Conservation (phyloP, 2,329 filamentous ascomycete genomes). For the Fusarium heterosporum region DNA sequence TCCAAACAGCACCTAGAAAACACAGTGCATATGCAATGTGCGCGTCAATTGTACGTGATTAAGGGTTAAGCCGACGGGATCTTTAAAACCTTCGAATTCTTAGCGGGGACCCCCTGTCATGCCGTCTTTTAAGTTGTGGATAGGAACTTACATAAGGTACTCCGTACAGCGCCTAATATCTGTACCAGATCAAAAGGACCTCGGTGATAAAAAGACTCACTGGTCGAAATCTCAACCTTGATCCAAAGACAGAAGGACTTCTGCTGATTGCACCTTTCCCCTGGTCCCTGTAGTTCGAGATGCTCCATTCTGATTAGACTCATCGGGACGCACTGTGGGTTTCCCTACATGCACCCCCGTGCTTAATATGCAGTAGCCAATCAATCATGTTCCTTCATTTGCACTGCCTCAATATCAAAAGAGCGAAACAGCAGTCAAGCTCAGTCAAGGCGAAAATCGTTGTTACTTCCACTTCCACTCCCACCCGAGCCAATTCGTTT, state of each 20-base stretch:
- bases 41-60: background rate
- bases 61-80: too few relatives aligned
- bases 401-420: constrained; percentile 39
- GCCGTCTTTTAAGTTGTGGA: background rate
- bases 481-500: constrained; percentile 14
- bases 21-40: constrained; percentile 13
- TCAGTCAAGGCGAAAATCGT: constrained; percentile 26
- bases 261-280: constrained; percentile 19
- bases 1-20: background rate
- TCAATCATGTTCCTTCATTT: constrained; percentile 21
- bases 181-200: background rate
- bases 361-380: constrained; percentile 20
- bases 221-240: background rate
- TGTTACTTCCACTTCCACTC: constrained; percentile 6
- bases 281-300: constrained; percentile 25
- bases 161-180: constrained; percentile 2
- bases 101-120: background rate
- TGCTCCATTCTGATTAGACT: constrained; percentile 9
- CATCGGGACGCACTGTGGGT: background rate
- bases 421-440: constrained; percentile 16
- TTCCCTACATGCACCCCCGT: constrained; percentile 8
- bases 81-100: background rate
- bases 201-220: constrained; percentile 1
- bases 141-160: background rate
- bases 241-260: constrained; percentile 28